phyloP scores from a whole-genome alignment of 2,329 filamentous ascomycete genomes.

The Blastomyces silverae region DNA sequence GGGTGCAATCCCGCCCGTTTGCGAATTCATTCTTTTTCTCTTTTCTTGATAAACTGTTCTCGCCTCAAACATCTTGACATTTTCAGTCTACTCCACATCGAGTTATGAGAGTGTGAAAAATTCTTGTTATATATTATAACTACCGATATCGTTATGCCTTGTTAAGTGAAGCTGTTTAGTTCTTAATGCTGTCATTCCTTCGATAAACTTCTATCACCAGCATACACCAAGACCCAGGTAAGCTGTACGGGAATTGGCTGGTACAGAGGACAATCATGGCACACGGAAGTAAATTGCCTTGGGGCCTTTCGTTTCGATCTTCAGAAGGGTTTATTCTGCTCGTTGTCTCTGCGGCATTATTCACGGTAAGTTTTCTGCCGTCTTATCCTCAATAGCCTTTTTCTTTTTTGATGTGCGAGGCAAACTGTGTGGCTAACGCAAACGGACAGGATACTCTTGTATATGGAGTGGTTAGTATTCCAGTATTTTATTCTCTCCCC shows the following conservation, averaged over 20 bases:
- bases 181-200: not conserved
- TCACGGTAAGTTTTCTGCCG: not conserved
- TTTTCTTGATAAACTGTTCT: not conserved
- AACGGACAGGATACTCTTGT: conserved; percentile 10
- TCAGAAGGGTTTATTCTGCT: conserved; percentile 7
- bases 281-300: not conserved
- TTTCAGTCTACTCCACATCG: not conserved
- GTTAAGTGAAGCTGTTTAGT: not conserved
- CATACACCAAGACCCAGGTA: not conserved
- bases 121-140: not conserved
- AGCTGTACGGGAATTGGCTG: not conserved
- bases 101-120: not conserved
- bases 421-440: not conserved
- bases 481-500: not conserved
- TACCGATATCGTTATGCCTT: not conserved
- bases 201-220: not conserved
- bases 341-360: conserved; percentile 9
- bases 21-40: not conserved
- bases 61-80: not conserved
- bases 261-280: not conserved
- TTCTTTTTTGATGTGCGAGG: not conserved
- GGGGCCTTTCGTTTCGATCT: conserved; percentile 12
- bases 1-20: not conserved
- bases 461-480: conserved; percentile 12
- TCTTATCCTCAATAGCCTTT: not conserved